phyloP scores from a whole-genome alignment of 148 eudicot species.

The Silene conica region DNA sequence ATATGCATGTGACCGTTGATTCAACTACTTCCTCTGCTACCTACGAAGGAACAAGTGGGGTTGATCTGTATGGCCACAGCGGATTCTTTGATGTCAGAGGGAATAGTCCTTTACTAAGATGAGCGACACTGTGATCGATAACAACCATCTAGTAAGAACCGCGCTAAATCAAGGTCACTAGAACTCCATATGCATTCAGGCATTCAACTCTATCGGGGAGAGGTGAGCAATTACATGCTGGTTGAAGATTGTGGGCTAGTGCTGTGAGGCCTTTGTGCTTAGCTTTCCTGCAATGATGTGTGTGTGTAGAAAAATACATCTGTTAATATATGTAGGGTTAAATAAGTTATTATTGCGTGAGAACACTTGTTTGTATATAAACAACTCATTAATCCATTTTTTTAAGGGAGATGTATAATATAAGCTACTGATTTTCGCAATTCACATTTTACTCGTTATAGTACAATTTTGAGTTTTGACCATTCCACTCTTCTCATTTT shows the following conservation, averaged over 20 bases:
- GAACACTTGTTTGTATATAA: too few species aligned
- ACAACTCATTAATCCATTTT: too few species aligned
- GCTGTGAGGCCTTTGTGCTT: neutral
- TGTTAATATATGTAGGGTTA: too few species aligned
- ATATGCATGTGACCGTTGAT: constrained; percentile 39
- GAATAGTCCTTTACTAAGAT: constrained; percentile 22
- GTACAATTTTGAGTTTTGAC: too few species aligned
- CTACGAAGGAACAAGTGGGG: constrained; percentile 34
- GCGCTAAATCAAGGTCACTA: neutral
- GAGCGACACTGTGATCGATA: neutral
- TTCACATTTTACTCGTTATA: too few species aligned
- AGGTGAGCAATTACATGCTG: neutral
- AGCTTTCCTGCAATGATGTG: neutral
- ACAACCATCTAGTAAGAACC: neutral
- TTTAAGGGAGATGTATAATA: too few species aligned
- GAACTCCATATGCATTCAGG: neutral
- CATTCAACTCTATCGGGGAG: neutral
- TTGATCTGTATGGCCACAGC: constrained; percentile 40
- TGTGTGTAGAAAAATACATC: neutral
- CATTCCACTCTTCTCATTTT: too few species aligned
- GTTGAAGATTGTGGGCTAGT: neutral
- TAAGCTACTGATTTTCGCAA: too few species aligned
- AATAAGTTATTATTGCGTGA: too few species aligned
- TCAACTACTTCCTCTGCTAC: constrained; percentile 47
- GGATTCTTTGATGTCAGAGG: constrained; percentile 13